A percentile compares a stretch with the other conserved stretches of the same genome.
Conservation (phyloP, 2,329 filamentous ascomycete genomes). For the Ceratocystis cacaofunesta region DNA sequence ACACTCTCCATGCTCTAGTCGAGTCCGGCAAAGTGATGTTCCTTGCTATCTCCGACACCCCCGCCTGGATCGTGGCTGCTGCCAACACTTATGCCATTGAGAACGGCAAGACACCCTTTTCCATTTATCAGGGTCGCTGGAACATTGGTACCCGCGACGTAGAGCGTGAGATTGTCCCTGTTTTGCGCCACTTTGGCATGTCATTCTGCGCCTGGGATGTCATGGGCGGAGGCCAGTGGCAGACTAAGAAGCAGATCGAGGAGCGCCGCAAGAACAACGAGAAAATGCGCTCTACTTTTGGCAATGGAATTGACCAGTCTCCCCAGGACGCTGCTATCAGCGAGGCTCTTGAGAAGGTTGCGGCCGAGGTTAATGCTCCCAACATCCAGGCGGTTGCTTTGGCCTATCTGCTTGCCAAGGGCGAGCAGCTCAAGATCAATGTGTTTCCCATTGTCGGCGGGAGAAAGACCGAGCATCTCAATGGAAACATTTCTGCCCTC, state of each 20-base stretch:
- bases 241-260: conserved; percentile 27
- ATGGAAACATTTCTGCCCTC: conserved; percentile 41
- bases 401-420: conserved; percentile 37
- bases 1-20: conserved; percentile 29
- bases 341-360: conserved; percentile 44
- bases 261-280: conserved; percentile 26
- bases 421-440: conserved; percentile 25
- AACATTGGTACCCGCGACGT: conserved; percentile 25
- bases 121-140: conserved; percentile 29
- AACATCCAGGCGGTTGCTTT: conserved; percentile 44
- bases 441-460: conserved; percentile 41
- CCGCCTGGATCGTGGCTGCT: conserved; percentile 28
- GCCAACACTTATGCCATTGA: conserved; percentile 27
- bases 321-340: conserved; percentile 38
- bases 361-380: conserved; percentile 37
- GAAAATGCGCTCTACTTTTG: conserved; percentile 24
- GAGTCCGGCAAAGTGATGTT: conserved; percentile 30
- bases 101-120: conserved; percentile 26
- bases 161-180: conserved; percentile 31
- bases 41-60: conserved; percentile 28
- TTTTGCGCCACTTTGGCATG: conserved; percentile 31
- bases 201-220: conserved; percentile 46
- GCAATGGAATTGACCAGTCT: conserved; percentile 24
- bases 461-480: conserved; percentile 36
- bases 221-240: conserved; percentile 38